Evolutionary conservation across 1,284 basidiomycete genomes (phyloP).

Genomic region (Sanguinoderma infundibulare): DNA sequence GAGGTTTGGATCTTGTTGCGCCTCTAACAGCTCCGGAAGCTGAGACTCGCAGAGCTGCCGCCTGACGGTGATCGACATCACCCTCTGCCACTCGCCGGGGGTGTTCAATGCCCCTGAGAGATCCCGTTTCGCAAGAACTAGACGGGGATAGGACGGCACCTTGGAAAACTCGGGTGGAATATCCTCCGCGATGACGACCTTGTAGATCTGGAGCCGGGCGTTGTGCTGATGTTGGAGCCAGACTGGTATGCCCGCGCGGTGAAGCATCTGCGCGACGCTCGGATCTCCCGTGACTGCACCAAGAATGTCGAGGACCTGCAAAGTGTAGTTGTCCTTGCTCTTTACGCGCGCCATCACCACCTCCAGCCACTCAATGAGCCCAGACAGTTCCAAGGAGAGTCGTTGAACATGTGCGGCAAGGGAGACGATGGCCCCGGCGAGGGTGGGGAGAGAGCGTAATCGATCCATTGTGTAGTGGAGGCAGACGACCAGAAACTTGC

Average conservation of each 20-base stretch:
- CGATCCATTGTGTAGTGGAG: not conserved
- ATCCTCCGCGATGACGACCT: not conserved
- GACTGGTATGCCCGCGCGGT: constrained; percentile 2
- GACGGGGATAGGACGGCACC: not conserved
- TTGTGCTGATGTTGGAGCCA: constrained; percentile 6
- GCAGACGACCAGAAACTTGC: not conserved
- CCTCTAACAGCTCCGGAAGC: not conserved
- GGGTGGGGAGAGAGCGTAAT: not conserved
- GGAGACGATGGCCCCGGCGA: not conserved
- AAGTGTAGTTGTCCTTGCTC: not conserved
- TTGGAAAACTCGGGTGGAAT: constrained; percentile 2
- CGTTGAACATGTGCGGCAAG: constrained; percentile 5
- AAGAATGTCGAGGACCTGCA: not conserved
- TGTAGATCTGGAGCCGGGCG: not conserved
- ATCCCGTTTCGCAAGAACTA: constrained; percentile 2
- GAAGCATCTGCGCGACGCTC: not conserved
- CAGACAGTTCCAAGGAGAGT: not conserved
- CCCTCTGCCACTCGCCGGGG: constrained; percentile 3
- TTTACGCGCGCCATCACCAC: not conserved
- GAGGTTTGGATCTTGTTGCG: not conserved
- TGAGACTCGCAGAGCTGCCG: not conserved
- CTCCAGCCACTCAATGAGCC: not conserved
- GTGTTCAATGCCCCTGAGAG: constrained; percentile 1
- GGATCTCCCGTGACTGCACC: not conserved
- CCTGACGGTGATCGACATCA: not conserved